Percentiles rank a stretch among this genome's conserved stretches.
Evolutionary conservation across 257 asterid genomes (phyloP).

Genomic region (Capsicum baccatum): DNA sequence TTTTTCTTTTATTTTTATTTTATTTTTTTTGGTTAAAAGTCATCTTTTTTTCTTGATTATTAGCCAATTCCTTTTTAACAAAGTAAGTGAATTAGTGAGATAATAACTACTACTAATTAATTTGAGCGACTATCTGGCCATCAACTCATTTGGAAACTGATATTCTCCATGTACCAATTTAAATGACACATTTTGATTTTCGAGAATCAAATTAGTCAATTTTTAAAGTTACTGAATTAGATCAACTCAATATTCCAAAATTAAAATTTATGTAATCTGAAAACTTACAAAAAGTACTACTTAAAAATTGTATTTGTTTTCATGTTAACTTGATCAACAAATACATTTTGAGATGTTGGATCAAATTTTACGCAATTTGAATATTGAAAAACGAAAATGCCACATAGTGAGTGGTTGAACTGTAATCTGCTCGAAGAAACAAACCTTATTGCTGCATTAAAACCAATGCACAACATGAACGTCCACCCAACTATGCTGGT

Average conservation of each 20-base stretch:
- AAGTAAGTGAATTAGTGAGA: too few relatives aligned
- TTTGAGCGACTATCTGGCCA: too few relatives aligned
- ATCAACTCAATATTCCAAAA: not conserved
- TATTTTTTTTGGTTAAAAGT: too few relatives aligned
- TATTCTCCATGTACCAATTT: too few relatives aligned
- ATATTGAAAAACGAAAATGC: not conserved
- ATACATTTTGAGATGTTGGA: not conserved
- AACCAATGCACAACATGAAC: conserved; percentile 30
- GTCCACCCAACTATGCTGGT: conserved; percentile 30
- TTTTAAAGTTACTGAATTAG: too few relatives aligned
- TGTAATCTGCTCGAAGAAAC: not conserved
- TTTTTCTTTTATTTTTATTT: too few relatives aligned
- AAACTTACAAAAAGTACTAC: not conserved
- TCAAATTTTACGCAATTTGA: not conserved
- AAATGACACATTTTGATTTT: too few relatives aligned
- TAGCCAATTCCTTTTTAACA: too few relatives aligned
- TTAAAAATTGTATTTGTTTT: not conserved
- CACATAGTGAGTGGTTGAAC: not conserved
- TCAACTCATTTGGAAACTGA: too few relatives aligned
- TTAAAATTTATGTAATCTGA: not conserved
- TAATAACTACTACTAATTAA: too few relatives aligned
- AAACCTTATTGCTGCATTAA: conserved; percentile 33
- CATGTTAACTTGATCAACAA: not conserved
- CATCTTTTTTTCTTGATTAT: too few relatives aligned
- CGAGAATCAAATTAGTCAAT: too few relatives aligned